Percentiles rank a stretch among this genome's conserved stretches.
These are phyloP conservation scores for Aleurites moluccanus DNA, from an alignment of 441 rosid species.

Conservation along the genomic window DNA sequence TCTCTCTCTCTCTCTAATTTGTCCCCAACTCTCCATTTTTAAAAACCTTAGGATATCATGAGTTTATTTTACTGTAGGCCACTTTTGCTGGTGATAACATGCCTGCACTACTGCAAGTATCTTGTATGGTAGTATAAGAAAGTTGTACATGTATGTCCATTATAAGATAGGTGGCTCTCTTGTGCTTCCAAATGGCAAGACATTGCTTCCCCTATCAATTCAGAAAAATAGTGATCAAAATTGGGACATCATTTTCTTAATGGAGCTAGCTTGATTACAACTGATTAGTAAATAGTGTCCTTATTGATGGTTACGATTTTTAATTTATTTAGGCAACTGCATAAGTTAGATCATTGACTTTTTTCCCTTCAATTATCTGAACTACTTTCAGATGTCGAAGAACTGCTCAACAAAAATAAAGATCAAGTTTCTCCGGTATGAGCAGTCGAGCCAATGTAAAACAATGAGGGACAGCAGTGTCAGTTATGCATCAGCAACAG, in stretches of 20 bases:
- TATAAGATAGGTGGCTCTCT: too few relatives aligned
- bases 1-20: too few relatives aligned
- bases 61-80: too few relatives aligned
- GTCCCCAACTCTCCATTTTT: too few relatives aligned
- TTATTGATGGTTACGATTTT: background rate
- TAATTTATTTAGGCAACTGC: background rate
- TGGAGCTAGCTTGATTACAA: background rate
- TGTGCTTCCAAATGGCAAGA: too few relatives aligned
- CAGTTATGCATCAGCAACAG: conserved; percentile 93
- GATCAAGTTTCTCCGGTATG: conserved; percentile 83
- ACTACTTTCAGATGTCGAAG: conserved; percentile 61
- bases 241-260: background rate
- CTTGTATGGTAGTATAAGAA: too few relatives aligned
- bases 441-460: conserved; percentile 95
- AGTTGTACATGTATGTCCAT: background rate
- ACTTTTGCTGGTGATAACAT: too few relatives aligned
- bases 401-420: conserved; percentile 61
- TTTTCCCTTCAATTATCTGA: background rate
- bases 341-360: background rate
- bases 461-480: conserved; percentile 88
- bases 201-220: background rate
- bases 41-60: too few relatives aligned
- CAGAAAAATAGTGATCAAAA: background rate
- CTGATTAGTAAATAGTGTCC: background rate
- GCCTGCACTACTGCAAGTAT: too few relatives aligned